Conservation (phyloP, 805 yeast genomes). For the Kluyveromyces aestuarii region DNA sequence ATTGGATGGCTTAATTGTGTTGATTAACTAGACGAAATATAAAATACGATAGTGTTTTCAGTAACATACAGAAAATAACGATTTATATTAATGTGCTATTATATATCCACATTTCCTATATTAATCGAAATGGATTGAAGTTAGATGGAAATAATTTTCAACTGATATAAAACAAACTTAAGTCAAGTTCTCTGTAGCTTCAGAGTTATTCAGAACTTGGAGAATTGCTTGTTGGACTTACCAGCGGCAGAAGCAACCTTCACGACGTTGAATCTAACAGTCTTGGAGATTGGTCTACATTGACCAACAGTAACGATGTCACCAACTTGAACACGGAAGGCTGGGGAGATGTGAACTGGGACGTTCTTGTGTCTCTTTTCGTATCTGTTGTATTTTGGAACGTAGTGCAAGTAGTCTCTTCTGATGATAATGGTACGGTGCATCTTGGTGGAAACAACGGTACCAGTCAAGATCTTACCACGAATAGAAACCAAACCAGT, state of each 20-base stretch:
- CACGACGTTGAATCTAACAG: slow-evolving; percentile 99
- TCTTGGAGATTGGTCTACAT: slow-evolving; percentile 99
- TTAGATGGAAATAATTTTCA: background rate
- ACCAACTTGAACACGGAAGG: slow-evolving; percentile 99
- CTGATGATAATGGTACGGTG: slow-evolving; percentile 99
- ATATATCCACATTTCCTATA: background rate
- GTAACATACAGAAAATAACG: background rate
- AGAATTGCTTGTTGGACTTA: slow-evolving; percentile 86
- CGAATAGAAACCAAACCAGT: slow-evolving; percentile 95
- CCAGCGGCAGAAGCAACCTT: slow-evolving; percentile 86
- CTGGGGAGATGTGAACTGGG: slow-evolving; percentile 99
- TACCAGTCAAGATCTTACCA: slow-evolving; percentile 99
- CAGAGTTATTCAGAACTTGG: slow-evolving; percentile 68
- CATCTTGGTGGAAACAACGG: slow-evolving; percentile 99
- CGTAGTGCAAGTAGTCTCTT: slow-evolving; percentile 99
- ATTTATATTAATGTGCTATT: slow-evolving; percentile 2
- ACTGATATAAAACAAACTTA: background rate
- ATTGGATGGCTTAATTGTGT: background rate
- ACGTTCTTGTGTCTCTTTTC: slow-evolving; percentile 99
- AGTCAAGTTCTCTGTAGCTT: background rate
- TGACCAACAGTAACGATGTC: slow-evolving; percentile 99
- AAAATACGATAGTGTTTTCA: background rate
- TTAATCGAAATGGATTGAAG: slow-evolving; percentile 1
- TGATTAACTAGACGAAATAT: no score
- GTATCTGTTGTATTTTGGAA: slow-evolving; percentile 99